phyloP scores from a whole-genome alignment of 306 rosid species.

The Ammopiptanthus mongolicus region DNA sequence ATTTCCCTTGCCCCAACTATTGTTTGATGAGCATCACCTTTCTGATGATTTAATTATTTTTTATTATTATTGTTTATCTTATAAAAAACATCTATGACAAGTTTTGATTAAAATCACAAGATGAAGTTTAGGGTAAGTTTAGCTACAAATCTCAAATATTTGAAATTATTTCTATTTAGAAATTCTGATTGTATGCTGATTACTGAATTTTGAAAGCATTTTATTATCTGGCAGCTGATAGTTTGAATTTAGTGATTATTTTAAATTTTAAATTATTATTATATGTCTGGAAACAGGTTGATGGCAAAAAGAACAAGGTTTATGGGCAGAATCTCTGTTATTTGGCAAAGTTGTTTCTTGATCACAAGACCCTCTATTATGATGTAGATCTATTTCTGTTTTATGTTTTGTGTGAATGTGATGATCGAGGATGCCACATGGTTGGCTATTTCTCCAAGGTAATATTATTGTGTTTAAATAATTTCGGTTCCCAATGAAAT shows the following conservation, averaged over 20 bases:
- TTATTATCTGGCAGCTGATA: neutral
- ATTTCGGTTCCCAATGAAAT: neutral
- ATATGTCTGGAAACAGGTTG: constrained; percentile 63
- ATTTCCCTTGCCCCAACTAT: neutral
- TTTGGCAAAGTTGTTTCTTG: constrained; percentile 94
- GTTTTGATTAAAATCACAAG: neutral
- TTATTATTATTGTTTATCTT: neutral
- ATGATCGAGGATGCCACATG: constrained; percentile 99
- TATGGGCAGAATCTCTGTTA: constrained; percentile 99
- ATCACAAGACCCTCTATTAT: constrained; percentile 98
- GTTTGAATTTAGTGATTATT: constrained; percentile 9
- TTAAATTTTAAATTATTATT: neutral
- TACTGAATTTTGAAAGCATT: neutral
- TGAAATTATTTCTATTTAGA: neutral
- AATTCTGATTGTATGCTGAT: neutral
- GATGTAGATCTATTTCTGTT: constrained; percentile 97
- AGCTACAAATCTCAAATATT: neutral
- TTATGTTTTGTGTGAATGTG: constrained; percentile 92
- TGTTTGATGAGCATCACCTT: neutral
- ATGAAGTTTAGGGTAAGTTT: neutral
- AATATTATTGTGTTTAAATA: constrained; percentile 10
- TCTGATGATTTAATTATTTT: neutral
- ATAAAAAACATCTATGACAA: neutral
- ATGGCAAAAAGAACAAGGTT: constrained; percentile 98
- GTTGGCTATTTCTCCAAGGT: constrained; percentile 99